Base-by-base conservation (phyloP, 176 grass and related monocot species). In the Puccinellia tenuiflora region DNA sequence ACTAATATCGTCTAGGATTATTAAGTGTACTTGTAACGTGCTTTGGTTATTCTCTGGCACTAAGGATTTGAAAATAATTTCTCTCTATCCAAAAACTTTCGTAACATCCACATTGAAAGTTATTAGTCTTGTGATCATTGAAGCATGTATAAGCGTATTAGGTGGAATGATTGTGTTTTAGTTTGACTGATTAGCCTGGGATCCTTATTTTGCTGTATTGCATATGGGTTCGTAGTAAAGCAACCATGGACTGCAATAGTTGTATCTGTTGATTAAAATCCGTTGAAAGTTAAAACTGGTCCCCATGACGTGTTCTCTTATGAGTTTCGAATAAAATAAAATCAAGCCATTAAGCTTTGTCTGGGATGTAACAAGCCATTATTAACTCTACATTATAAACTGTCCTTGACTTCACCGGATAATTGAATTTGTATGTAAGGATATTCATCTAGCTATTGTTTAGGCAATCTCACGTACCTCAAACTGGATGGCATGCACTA, bases 141-240 rank as follows among this genome's bases (percentile, higher is more conserved):
- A 54, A 3, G 22, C 26, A 42, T 81, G 22, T 21, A 63, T 21
- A 17, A 18, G 20, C 10, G 51, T 25, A 24, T 69, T 12, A 26
- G 2, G 6, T 13, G 6, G 7, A 16, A 48, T 57, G 47, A 6
- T 21, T 54, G n/a, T 29, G 69, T 48, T 73, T 73, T 50, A 73
- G 22, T 24, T 39, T 47, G 38, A 68, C 15, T n/a, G 6, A 48
- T 3, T 40, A 60, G 29, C 39, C 57, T 68, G 33, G 29, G 31
- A 33, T 80, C 61, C 2, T 59, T 89, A 9, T 69, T 74, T 84
- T 76, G 14, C 37, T 7, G 12, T 77, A 77, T 60, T 51, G 18
- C 6, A 20, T 39, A 33, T 77, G 33, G 22, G 10, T 70, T 76
- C 69, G 51, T 26, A 40, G 48, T 61, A 28, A 78, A 78, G 10